These are phyloP conservation scores for Scedosporium minutisporum DNA, from an alignment of 2,329 filamentous ascomycete species.

Conservation along the genomic window DNA sequence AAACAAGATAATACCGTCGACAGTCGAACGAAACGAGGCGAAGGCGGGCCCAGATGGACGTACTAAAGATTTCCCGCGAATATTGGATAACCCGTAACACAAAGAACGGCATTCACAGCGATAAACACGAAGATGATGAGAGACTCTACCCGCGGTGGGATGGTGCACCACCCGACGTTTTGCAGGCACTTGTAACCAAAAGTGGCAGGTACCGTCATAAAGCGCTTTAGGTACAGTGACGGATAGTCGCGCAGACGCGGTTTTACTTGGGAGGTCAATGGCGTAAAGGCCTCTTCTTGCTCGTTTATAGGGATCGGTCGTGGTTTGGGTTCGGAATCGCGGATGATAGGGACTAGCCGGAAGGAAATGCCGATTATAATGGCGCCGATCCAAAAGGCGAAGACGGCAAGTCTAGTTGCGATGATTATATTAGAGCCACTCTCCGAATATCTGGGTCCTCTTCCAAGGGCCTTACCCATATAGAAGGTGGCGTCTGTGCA, in stretches of 20 bases:
- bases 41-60: slow-evolving; percentile 2
- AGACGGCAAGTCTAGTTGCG: slow-evolving; percentile 21
- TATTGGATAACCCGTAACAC: slow-evolving; percentile 25
- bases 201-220: slow-evolving; percentile 28
- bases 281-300: slow-evolving; percentile 2
- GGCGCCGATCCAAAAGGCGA: slow-evolving; percentile 30
- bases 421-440: background rate
- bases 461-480: slow-evolving; percentile 23
- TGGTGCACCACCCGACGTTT: slow-evolving; percentile 33
- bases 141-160: slow-evolving; percentile 33
- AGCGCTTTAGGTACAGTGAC: slow-evolving; percentile 21
- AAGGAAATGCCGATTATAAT: slow-evolving; percentile 24
- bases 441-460: background rate
- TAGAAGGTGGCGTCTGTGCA: slow-evolving; percentile 21
- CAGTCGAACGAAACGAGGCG: too few relatives aligned
- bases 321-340: background rate
- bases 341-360: slow-evolving; percentile 15
- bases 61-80: slow-evolving; percentile 31
- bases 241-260: background rate
- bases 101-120: slow-evolving; percentile 26
- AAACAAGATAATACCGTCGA: too few relatives aligned
- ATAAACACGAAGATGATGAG: slow-evolving; percentile 28
- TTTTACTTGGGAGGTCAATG: background rate
- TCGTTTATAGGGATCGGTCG: background rate
- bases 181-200: slow-evolving; percentile 33